A percentile compares a stretch with the other conserved stretches of the same genome.
phyloP scores from a whole-genome alignment of 2,329 filamentous ascomycete genomes.

The Bipolaris cookei region DNA sequence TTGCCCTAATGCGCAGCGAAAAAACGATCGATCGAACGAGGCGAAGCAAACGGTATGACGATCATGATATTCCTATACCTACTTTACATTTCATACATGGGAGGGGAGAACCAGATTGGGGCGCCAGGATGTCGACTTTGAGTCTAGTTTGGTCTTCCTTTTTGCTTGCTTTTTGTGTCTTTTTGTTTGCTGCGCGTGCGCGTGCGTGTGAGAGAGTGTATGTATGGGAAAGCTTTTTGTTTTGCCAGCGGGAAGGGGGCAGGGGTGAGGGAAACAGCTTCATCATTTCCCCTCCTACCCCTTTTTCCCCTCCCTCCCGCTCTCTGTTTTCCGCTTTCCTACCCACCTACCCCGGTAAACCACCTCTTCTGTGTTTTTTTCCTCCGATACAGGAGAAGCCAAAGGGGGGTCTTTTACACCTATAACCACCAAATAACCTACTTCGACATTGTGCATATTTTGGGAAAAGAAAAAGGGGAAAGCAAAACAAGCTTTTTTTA shows the following conservation, averaged over 20 bases:
- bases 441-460: constrained; percentile 30
- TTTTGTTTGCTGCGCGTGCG: neutral
- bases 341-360: no score
- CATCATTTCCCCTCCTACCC: neutral
- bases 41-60: constrained; percentile 15
- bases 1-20: constrained; percentile 18
- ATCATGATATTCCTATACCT: constrained; percentile 18
- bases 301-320: neutral
- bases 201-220: constrained; percentile 1
- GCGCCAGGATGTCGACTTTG: constrained; percentile 16
- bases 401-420: neutral
- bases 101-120: constrained; percentile 10
- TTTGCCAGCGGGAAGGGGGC: constrained; percentile 1
- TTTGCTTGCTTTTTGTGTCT: constrained; percentile 7
- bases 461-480: constrained; percentile 11
- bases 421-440: neutral
- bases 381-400: no score
- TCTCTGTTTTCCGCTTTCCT: neutral
- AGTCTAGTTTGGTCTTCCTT: constrained; percentile 11
- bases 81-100: constrained; percentile 13
- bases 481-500: neutral
- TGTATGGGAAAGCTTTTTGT: neutral
- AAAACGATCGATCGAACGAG: constrained; percentile 6
- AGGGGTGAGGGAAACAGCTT: neutral
- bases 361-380: no score